Evolutionary conservation across 164 flowering plant genomes (phyloP).

Genomic region (Chimonanthus praecox): DNA sequence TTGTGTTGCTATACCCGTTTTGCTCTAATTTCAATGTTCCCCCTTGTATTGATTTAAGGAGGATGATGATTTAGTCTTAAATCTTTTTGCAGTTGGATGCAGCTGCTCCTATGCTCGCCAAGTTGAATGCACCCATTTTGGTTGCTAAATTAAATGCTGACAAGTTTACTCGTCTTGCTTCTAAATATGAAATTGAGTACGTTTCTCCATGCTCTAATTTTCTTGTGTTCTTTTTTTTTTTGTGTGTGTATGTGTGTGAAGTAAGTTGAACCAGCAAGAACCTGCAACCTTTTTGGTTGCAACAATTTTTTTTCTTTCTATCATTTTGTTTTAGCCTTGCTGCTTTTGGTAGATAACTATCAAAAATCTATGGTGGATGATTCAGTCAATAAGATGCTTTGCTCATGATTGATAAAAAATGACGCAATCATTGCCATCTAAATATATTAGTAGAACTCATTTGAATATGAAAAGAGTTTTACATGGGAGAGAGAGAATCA

Average conservation of each 20-base stretch:
- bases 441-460: too few relatives aligned
- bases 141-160: constrained; percentile 93
- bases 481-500: too few relatives aligned
- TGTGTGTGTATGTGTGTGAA: background rate
- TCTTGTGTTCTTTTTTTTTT: background rate
- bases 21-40: too few relatives aligned
- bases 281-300: too few relatives aligned
- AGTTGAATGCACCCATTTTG: constrained; percentile 60
- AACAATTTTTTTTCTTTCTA: background rate
- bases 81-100: constrained; percentile 64
- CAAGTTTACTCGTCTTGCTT: constrained; percentile 55
- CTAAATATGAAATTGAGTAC: constrained; percentile 81
- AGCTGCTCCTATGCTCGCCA: constrained; percentile 81
- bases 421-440: too few relatives aligned
- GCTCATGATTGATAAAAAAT: background rate
- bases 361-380: too few relatives aligned
- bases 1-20: background rate
- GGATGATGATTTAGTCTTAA: background rate
- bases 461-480: too few relatives aligned
- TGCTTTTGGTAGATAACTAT: background rate
- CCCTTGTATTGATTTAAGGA: background rate
- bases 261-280: too few relatives aligned
- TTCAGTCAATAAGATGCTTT: background rate
- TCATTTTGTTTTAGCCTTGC: background rate
- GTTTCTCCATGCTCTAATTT: constrained; percentile 17